A percentile compares a stretch with the other conserved stretches of the same genome.
These are phyloP conservation scores for Tremellales sp. DNA, from an alignment of 1,284 basidiomycete genomes.

Conservation along the genomic window DNA sequence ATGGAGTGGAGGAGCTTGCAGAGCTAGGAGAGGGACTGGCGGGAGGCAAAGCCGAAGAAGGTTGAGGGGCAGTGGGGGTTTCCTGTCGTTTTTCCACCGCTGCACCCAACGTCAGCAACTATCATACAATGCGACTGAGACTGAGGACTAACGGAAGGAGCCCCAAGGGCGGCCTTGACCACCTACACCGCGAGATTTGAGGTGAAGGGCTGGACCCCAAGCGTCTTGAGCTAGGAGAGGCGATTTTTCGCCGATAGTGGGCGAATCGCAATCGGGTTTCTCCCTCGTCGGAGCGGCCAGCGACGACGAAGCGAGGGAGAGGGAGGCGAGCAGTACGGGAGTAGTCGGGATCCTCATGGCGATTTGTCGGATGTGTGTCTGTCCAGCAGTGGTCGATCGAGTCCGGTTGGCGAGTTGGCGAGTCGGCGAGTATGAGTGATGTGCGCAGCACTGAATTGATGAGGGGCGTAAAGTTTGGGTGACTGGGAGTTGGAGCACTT, in stretches of 20 bases:
- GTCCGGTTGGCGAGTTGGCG: no score
- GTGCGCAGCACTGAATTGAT: no score
- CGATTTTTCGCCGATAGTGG: constrained; percentile 3
- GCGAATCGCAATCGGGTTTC: constrained; percentile 1
- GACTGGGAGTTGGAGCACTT: no score
- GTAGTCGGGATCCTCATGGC: constrained; percentile 13
- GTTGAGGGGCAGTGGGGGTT: background rate
- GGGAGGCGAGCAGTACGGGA: constrained; percentile 9
- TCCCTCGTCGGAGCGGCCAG: constrained; percentile 9
- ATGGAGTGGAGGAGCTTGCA: background rate
- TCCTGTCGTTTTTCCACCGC: background rate
- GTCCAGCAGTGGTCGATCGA: no score
- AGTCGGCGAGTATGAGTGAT: no score
- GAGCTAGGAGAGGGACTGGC: background rate
- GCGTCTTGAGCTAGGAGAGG: constrained; percentile 1
- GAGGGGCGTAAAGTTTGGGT: no score
- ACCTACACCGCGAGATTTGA: background rate
- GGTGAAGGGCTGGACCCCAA: background rate
- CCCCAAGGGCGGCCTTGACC: background rate
- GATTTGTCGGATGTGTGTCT: no score
- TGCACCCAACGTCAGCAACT: no score
- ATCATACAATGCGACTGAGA: no score
- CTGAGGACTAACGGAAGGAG: no score
- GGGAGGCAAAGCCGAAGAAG: background rate
- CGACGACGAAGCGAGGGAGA: constrained; percentile 5